Evolutionary conservation across 306 rosid genomes (phyloP).

Genomic region (Boehmeria nivea): DNA sequence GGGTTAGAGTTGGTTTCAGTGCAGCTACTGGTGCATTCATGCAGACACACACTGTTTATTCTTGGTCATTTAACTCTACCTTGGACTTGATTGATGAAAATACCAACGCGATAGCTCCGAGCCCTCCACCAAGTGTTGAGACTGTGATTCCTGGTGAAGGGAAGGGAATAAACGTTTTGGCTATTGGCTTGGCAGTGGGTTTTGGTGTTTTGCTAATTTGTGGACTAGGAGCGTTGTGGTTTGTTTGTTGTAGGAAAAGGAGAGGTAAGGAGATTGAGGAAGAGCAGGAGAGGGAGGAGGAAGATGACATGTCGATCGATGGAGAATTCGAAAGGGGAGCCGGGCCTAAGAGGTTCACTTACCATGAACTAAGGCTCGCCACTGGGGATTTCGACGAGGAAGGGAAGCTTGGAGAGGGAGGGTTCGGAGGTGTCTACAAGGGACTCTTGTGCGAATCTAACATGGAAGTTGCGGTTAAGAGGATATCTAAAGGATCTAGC

Average conservation of each 20-base stretch:
- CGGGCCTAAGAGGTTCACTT: constrained; percentile 7
- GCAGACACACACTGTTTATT: neutral
- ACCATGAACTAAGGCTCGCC: neutral
- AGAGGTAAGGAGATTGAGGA: neutral
- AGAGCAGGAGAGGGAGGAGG: neutral
- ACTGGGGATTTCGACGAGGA: constrained; percentile 5
- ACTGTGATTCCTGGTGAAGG: neutral
- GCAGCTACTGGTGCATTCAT: neutral
- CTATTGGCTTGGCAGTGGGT: neutral
- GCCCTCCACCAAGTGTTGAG: neutral
- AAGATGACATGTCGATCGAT: neutral
- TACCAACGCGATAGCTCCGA: neutral
- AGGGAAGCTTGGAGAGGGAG: constrained; percentile 18
- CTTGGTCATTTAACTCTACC: constrained; percentile 20
- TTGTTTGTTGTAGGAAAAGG: neutral
- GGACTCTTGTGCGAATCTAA: constrained; percentile 4
- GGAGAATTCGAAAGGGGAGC: neutral
- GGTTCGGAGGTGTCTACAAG: constrained; percentile 14
- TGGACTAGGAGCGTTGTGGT: neutral
- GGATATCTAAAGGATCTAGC: constrained; percentile 57
- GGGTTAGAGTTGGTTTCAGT: constrained; percentile 12
- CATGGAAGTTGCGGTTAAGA: constrained; percentile 56
- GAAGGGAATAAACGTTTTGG: neutral
- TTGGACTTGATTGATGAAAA: neutral
- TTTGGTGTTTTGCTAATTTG: neutral